Base-by-base conservation (phyloP, 495 filamentous ascomycete genomes). In the Penicillium mononematosum region DNA sequence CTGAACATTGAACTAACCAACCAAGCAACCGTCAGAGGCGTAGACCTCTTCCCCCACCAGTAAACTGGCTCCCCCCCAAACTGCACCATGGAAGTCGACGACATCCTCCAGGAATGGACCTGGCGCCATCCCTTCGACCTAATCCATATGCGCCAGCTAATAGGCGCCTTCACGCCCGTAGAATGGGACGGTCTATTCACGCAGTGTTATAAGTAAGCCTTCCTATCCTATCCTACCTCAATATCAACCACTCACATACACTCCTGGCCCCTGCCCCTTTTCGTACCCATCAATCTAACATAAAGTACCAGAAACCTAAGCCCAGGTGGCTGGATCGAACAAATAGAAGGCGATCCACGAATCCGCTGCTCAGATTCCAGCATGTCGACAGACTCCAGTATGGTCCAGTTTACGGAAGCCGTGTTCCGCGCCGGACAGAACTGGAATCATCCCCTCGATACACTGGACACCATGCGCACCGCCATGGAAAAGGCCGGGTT, bases 291-390 rank as follows among this genome's bases (percentile, higher is more conserved):
- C n/a, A n/a, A n/a, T n/a, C n/a, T n/a, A n/a, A 20, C n/a, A 31
- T 29, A 29, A 8, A 29, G 27, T 29, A 29, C 27, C 17, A 53
- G 50, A 14, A 63, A 65, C 53, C 60, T 65, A 19, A 67, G 64
- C 50, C 80, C 81, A 4, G 79, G 80, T 50, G 80, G 74, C 31
- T 83, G 76, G 64, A 63, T 82, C 36, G 81, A 84, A 54, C 61
- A 80, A 46, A 70, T 78, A 55, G 80, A 84, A 48, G 61, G 78
- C 9, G 58, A 65, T 43, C 66, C 69, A 47, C 44, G 54, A 51
- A 67, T 75, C 20, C 45, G 48, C 6, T 74, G 65, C 58, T 74
- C 78, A 57, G 80, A 81, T 66, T 59, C 63, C 36, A 70, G 66
- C 41, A 52, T 73, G n/a, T 53, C 54, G 10, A 58, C 60, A 22